These are phyloP conservation scores for Platanthera guangdongensis DNA, from an alignment of 106 monocot genomes.

Conservation along the genomic window DNA sequence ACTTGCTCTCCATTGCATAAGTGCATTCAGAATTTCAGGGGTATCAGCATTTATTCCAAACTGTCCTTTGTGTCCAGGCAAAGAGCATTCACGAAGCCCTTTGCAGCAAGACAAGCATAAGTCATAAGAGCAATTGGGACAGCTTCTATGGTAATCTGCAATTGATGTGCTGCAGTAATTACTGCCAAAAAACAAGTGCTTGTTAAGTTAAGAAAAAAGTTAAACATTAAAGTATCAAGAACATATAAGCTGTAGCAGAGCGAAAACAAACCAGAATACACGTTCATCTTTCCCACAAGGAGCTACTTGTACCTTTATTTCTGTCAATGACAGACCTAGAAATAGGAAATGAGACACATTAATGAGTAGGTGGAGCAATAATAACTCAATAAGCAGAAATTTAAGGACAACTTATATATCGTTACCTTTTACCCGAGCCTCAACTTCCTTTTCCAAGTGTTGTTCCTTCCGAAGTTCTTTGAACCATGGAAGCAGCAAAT, in stretches of 20 bases:
- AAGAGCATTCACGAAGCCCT: slow-evolving; percentile 35
- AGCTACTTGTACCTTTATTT: slow-evolving; percentile 37
- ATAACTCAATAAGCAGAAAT: background rate
- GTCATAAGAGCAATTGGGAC: slow-evolving; percentile 32
- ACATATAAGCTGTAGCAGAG: background rate
- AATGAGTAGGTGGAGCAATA: background rate
- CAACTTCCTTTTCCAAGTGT: slow-evolving; percentile 48
- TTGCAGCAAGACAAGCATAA: slow-evolving; percentile 42
- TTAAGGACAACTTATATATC: background rate
- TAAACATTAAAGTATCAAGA: background rate
- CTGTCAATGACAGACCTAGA: slow-evolving; percentile 19
- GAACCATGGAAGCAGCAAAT: slow-evolving; percentile 46
- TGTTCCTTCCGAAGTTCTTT: slow-evolving; percentile 44
- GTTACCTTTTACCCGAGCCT: slow-evolving; percentile 48
- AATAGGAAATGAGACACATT: background rate
- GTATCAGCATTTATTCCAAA: background rate
- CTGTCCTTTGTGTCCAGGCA: slow-evolving; percentile 7
- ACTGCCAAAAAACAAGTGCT: slow-evolving; percentile 12
- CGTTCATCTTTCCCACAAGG: slow-evolving; percentile 44
- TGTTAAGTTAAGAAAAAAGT: too few relatives aligned
- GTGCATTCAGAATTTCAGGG: background rate
- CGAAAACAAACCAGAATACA: slow-evolving; percentile 35
- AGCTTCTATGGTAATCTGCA: slow-evolving; percentile 38
- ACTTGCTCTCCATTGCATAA: slow-evolving; percentile 5
- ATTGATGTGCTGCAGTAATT: slow-evolving; percentile 42